Evolutionary conservation across 176 grass and related monocot species (phyloP), one percentile per base, ranked within the genome.

Genomic region (Oryza glaberrima): DNA sequence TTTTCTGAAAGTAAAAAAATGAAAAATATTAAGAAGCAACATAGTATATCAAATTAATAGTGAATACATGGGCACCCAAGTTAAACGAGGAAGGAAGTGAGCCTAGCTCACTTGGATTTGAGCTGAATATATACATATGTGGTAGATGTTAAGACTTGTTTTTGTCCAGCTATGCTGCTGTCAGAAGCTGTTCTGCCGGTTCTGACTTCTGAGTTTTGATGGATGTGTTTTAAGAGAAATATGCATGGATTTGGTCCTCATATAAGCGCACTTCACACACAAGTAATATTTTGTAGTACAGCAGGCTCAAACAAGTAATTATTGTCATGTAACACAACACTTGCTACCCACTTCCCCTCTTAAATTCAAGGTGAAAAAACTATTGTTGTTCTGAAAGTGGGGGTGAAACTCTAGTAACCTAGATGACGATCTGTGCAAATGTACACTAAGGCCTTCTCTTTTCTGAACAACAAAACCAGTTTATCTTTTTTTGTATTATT

Each of bases 151-250:
- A 44, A 43, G 49, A 54, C 73, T 52, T 79, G 34, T 23, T 60
- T 78, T 72, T 83, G 11, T 75, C 30, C 7, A 43, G 70, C 56
- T 73, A 36, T 44, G 49, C 38, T 23, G 65, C 49, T 85, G 65
- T 72, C n/a, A 81, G 30, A 69, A 41, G 20, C 9, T 51, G 13
- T 41, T 3, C 28, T 51, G 11, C 40, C 17, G 9, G 72, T 60
- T 61, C 28, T 36, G 41, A 70, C 11, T 65, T 47, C 9, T 74
- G 47, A 28, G 30, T 56, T 49, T 49, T 49, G 13, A 49, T 0
- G 3, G 3, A 49, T 49, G 47, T 49, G 13, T 49, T 49, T 49
- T 49, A 49, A 14, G 47, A 49, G 11, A 6, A 52, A 15, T 52
- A 52, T 52, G 14, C 49, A 16, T 16, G 15, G 13, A 49, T 52